Percentiles rank a stretch among this genome's conserved stretches.
phyloP scores from a whole-genome alignment of 2,329 filamentous ascomycete genomes.

The Fusarium sp. region DNA sequence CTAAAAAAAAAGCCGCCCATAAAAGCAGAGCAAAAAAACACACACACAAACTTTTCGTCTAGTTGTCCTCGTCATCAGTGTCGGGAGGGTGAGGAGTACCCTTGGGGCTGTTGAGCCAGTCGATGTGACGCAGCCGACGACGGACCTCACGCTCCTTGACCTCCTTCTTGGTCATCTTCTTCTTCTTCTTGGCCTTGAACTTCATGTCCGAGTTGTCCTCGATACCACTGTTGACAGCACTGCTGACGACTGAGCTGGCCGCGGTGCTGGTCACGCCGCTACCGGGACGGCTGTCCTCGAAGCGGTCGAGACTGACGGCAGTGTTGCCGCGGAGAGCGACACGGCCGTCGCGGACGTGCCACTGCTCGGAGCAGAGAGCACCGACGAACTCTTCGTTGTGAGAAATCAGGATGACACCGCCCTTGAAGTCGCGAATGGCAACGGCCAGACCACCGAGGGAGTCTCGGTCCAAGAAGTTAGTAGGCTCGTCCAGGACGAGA shows the following conservation, averaged over 20 bases:
- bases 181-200: constrained; percentile 93
- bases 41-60: constrained; percentile 24
- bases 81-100: constrained; percentile 81
- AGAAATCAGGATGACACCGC: constrained; percentile 98
- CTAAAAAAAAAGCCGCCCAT: constrained; percentile 11
- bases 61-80: constrained; percentile 77
- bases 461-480: constrained; percentile 99
- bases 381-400: constrained; percentile 99
- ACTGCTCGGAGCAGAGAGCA: constrained; percentile 94
- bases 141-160: constrained; percentile 92
- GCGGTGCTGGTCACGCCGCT: constrained; percentile 65
- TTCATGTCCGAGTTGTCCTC: constrained; percentile 85
- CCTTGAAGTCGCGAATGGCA: constrained; percentile 97
- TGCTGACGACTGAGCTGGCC: constrained; percentile 65
- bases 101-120: constrained; percentile 87
- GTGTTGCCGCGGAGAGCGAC: constrained; percentile 85
- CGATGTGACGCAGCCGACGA: constrained; percentile 84
- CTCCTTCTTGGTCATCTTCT: constrained; percentile 98
- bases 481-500: constrained; percentile 96
- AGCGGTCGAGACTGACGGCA: constrained; percentile 80
- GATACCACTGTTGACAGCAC: constrained; percentile 78
- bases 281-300: constrained; percentile 82
- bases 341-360: constrained; percentile 89
- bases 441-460: constrained; percentile 96
- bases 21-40: constrained; percentile 11